Evolutionary conservation across 768 basidiomycete genomes (phyloP).

Genomic region (Boletellus ananiceps): DNA sequence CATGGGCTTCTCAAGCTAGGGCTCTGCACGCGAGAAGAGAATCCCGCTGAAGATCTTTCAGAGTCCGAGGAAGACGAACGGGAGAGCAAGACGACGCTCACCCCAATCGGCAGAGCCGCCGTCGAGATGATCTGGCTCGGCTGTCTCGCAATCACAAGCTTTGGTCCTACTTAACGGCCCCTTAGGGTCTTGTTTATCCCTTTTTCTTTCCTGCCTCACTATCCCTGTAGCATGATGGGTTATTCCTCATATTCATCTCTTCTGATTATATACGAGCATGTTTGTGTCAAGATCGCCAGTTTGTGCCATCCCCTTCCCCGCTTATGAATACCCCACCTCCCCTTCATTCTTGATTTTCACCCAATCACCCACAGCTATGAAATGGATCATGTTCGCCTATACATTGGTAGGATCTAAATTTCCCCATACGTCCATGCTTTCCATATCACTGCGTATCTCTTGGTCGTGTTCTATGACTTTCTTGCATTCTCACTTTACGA

Average conservation of each 20-base stretch:
- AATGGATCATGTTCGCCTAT: conserved; percentile 6
- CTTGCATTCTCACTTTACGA: conserved; percentile 10
- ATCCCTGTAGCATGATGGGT: conserved; percentile 13
- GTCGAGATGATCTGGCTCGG: conserved; percentile 56
- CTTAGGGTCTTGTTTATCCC: not conserved
- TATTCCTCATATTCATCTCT: not conserved
- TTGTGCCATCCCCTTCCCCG: not conserved
- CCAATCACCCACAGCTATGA: conserved; percentile 8
- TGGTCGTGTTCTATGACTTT: conserved; percentile 10
- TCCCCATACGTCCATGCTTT: conserved; percentile 16
- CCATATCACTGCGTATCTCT: conserved; percentile 6
- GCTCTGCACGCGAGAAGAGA: conserved; percentile 41
- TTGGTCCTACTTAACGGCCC: conserved; percentile 22
- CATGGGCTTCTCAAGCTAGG: conserved; percentile 77
- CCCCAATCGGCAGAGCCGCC: conserved; percentile 45
- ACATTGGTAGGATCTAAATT: conserved; percentile 24
- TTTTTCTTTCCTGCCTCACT: not conserved
- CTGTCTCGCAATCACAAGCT: conserved; percentile 47
- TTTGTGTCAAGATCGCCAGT: not conserved
- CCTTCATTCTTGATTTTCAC: not conserved
- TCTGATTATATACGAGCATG: conserved; percentile 3
- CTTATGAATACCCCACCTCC: conserved; percentile 4
- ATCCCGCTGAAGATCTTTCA: conserved; percentile 2
- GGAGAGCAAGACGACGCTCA: conserved; percentile 41
- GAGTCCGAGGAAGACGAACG: conserved; percentile 39